Evolutionary conservation across 2,329 filamentous ascomycete species (phyloP), one percentile per base, ranked within the genome.

Genomic region (Epichloe typhina): DNA sequence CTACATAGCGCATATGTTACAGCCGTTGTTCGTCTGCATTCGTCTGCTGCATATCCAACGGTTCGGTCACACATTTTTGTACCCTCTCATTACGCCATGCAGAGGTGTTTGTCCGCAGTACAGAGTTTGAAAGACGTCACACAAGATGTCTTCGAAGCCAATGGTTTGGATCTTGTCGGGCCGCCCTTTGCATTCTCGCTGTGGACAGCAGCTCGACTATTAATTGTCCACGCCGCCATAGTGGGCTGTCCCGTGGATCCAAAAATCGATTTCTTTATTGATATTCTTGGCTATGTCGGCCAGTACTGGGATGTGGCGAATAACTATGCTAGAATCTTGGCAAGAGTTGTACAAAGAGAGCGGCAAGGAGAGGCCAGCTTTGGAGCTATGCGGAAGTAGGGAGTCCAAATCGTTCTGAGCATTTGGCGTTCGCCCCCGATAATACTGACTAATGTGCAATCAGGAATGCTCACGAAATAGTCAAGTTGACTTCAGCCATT

Each of bases 1-100:
- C 59, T 72, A 8, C 69, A 72, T 26, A 70, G 69, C 54, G 69
- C 69, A 7, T 72, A 71, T 44, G 69, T 72, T 12, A 70, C 68
- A 0, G 63, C 68, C 3, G 69, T 70, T 5, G 68, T 72, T 3
- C 65, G 70, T 1, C 58, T 72, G n/a, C 69, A 72, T 51, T 70
- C 69, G 3, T 64, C 68, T 3, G 69, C 69, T 0, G 70, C 69
- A 3, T 72, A 72, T 47, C 69, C 69, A 4, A 66, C 63, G 0
- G 58, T 66, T 0, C 60, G 65, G 5, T 70, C 69, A 5, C 63
- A 67, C 35, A 63, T 70, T n/a, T 70, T 72, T 36, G 61, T 68
- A 6, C 69, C 70, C 0, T 71, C 68, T 1, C 64, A 71, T 48
- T 70, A 70, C 51, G 70, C 70, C 7, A 70, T 71, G 67, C 70